Percentiles rank a stretch among this genome's conserved stretches.
These are phyloP conservation scores for Xylaria cubensis DNA, from an alignment of 495 filamentous ascomycete species.

Conservation along the genomic window DNA sequence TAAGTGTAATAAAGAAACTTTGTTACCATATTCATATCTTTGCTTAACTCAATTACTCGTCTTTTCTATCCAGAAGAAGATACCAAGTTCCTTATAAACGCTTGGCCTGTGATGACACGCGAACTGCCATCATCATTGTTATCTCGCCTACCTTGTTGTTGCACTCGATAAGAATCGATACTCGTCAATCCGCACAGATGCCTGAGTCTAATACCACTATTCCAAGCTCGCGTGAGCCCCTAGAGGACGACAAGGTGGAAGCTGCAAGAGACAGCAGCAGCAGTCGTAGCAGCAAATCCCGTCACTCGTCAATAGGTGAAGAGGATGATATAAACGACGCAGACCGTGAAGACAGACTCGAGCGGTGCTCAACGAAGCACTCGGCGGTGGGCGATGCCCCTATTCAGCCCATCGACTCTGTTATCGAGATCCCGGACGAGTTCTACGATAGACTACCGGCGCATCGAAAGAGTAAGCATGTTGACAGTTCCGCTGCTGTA, in stretches of 20 bases:
- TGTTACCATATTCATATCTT: background rate
- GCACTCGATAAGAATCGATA: conserved; percentile 5
- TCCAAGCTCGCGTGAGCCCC: conserved; percentile 10
- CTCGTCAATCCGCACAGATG: background rate
- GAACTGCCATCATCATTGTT: background rate
- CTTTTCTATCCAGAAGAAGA: background rate
- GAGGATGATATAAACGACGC: conserved; percentile 28
- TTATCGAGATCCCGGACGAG: conserved; percentile 52
- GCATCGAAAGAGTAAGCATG: conserved; percentile 24
- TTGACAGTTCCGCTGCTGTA: background rate
- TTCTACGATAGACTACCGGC: conserved; percentile 52
- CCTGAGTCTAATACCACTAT: conserved; percentile 1
- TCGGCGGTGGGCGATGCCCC: conserved; percentile 45
- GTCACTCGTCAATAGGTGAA: conserved; percentile 30
- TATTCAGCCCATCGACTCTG: conserved; percentile 49
- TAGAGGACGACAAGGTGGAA: background rate
- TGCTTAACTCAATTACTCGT: background rate
- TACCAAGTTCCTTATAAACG: background rate
- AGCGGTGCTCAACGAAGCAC: conserved; percentile 41
- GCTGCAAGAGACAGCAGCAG: background rate
- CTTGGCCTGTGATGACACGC: conserved; percentile 23
- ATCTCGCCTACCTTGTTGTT: background rate
- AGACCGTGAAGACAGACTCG: conserved; percentile 29
- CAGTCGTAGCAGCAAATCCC: conserved; percentile 18
- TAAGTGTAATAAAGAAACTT: conserved; percentile 11